phyloP scores from a whole-genome alignment of 140 eudicot species.

The Artemisia princeps region DNA sequence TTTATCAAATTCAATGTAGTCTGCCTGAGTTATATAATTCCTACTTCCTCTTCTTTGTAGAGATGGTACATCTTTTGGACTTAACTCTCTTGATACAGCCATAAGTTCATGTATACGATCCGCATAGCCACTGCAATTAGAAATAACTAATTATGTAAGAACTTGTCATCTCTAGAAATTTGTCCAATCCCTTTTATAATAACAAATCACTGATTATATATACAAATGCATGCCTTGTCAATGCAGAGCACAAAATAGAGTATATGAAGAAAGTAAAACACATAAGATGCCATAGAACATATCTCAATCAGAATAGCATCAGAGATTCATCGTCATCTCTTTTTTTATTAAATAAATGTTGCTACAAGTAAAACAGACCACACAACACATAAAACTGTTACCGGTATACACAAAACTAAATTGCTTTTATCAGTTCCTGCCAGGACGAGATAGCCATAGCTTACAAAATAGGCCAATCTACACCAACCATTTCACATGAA shows the following conservation, averaged over 20 bases:
- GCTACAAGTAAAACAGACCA: no score
- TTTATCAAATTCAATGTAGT: constrained; percentile 75
- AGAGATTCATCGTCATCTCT: not conserved
- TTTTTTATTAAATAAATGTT: not conserved
- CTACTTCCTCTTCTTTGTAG: constrained; percentile 58
- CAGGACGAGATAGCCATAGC: no score
- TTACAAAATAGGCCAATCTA: no score
- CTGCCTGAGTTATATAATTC: constrained; percentile 82
- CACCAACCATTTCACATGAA: no score
- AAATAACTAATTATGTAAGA: constrained; percentile 14
- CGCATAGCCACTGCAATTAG: constrained; percentile 79
- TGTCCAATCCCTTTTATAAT: constrained; percentile 9
- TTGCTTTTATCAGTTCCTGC: no score
- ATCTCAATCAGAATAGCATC: constrained; percentile 8
- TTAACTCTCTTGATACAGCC: constrained; percentile 74
- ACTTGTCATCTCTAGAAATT: not conserved
- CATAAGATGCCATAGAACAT: not conserved
- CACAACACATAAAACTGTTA: no score
- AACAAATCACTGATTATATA: constrained; percentile 1
- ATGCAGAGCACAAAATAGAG: not conserved
- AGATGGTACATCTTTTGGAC: constrained; percentile 59
- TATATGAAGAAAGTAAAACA: not conserved
- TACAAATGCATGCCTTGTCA: constrained; percentile 13
- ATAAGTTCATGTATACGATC: constrained; percentile 95
- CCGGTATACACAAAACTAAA: no score